These are phyloP conservation scores for Neltuma alba DNA, from an alignment of 306 rosid genomes.

Conservation along the genomic window DNA sequence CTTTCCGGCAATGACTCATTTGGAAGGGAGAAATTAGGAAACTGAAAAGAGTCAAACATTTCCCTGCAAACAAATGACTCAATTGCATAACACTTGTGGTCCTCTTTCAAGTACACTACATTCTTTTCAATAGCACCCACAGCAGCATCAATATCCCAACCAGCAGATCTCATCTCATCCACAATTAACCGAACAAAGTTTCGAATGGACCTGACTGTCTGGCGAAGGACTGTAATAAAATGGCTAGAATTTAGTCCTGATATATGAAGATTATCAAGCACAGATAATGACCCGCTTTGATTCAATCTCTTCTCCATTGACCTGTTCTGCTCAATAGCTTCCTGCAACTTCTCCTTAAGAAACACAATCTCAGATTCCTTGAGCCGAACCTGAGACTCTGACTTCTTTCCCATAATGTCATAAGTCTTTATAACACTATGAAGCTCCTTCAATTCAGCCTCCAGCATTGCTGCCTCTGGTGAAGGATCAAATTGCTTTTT, in stretches of 20 bases:
- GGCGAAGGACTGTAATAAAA: conserved; percentile 60
- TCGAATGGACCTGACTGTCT: conserved; percentile 53
- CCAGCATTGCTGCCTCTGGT: conserved; percentile 53
- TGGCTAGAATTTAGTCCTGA: conserved; percentile 66
- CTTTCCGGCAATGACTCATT: conserved; percentile 44
- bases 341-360: conserved; percentile 70
- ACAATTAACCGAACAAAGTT: conserved; percentile 60
- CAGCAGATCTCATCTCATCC: conserved; percentile 66
- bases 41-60: conserved; percentile 71
- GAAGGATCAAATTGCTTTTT: conserved; percentile 69
- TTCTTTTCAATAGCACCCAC: conserved; percentile 54
- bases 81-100: conserved; percentile 71
- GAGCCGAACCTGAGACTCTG: conserved; percentile 61
- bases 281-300: conserved; percentile 63
- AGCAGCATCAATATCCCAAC: conserved; percentile 70
- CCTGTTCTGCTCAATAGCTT: conserved; percentile 56
- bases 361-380: conserved; percentile 65
- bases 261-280: conserved; percentile 61
- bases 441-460: conserved; percentile 75
- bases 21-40: conserved; percentile 64
- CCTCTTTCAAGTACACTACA: conserved; percentile 56
- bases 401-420: conserved; percentile 58
- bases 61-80: conserved; percentile 77
- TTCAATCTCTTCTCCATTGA: conserved; percentile 61
- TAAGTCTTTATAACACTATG: conserved; percentile 59